Percentiles rank a stretch among this genome's conserved stretches.
These are phyloP conservation scores for Xylaria bambusicola DNA, from an alignment of 495 filamentous ascomycete genomes.

Conservation along the genomic window DNA sequence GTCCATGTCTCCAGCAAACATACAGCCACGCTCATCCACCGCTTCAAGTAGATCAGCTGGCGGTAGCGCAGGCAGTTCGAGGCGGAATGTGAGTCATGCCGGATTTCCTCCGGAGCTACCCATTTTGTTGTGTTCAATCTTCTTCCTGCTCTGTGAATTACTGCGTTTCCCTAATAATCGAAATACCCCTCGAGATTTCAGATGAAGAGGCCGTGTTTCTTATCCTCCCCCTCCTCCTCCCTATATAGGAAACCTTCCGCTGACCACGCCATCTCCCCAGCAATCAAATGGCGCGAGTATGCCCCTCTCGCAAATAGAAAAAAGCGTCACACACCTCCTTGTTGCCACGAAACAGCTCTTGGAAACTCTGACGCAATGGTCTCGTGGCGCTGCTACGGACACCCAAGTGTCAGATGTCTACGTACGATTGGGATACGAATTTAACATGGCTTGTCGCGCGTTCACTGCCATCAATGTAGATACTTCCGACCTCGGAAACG, in stretches of 20 bases:
- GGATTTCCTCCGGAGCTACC: not conserved
- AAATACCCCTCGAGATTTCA: not conserved
- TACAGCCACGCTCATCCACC: slow-evolving; percentile 51
- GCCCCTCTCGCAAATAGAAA: slow-evolving; percentile 89
- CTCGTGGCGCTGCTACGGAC: slow-evolving; percentile 84
- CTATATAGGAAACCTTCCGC: not conserved
- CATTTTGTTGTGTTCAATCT: slow-evolving; percentile 4
- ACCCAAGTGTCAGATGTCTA: slow-evolving; percentile 97
- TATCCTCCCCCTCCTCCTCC: not conserved
- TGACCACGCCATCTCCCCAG: slow-evolving; percentile 25
- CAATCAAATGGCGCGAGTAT: slow-evolving; percentile 46
- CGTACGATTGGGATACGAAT: slow-evolving; percentile 94
- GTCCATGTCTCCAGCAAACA: slow-evolving; percentile 69
- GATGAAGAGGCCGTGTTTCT: too few relatives aligned
- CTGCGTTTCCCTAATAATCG: not conserved
- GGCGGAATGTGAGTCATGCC: slow-evolving; percentile 54
- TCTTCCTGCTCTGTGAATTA: slow-evolving; percentile 3
- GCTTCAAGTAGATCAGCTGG: slow-evolving; percentile 41
- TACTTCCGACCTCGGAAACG: slow-evolving; percentile 88
- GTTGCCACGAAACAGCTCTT: slow-evolving; percentile 97
- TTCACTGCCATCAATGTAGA: slow-evolving; percentile 97
- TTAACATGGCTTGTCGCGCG: slow-evolving; percentile 95
- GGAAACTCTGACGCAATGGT: slow-evolving; percentile 97
- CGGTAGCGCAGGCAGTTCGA: slow-evolving; percentile 37
- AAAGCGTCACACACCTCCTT: slow-evolving; percentile 95